A percentile compares a stretch with the other conserved stretches of the same genome.
Conservation (phyloP, 257 asterid genomes). For the Solanum phureja region DNA sequence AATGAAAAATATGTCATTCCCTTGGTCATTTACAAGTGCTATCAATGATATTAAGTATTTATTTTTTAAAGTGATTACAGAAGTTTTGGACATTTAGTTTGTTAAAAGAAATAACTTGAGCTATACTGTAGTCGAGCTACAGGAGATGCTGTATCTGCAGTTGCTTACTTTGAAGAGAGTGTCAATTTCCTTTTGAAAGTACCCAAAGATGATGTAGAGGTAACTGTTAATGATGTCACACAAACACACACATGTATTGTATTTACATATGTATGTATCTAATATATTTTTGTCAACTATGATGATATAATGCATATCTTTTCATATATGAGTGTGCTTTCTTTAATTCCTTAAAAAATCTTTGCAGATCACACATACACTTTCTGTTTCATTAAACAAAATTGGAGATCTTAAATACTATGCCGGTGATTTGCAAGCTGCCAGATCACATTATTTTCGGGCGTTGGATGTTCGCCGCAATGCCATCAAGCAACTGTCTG, state of each 20-base stretch:
- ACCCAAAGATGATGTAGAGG: slow-evolving; percentile 77
- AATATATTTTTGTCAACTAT: not conserved
- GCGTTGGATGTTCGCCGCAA: slow-evolving; percentile 85
- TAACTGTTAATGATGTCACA: not conserved
- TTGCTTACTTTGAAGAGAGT: slow-evolving; percentile 82
- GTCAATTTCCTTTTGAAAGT: slow-evolving; percentile 63
- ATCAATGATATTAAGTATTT: not conserved
- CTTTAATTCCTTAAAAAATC: not conserved
- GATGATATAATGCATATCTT: not conserved
- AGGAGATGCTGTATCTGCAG: slow-evolving; percentile 78
- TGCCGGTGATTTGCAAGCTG: slow-evolving; percentile 70
- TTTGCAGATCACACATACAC: slow-evolving; percentile 79
- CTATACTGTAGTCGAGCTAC: slow-evolving; percentile 59
- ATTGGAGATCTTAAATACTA: slow-evolving; percentile 92
- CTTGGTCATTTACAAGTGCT: not conserved
- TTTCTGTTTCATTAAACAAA: slow-evolving; percentile 84
- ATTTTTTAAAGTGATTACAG: not conserved
- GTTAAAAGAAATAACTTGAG: not conserved
- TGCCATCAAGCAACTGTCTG: slow-evolving; percentile 43
- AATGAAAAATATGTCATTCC: not conserved
- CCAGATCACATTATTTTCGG: slow-evolving; percentile 64
- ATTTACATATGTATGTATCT: not conserved
- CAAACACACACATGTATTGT: not conserved
- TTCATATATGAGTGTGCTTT: not conserved
- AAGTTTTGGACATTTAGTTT: not conserved